These are phyloP conservation scores for Sporobolomyces pararoseus DNA, from an alignment of 768 basidiomycete genomes.

Conservation along the genomic window DNA sequence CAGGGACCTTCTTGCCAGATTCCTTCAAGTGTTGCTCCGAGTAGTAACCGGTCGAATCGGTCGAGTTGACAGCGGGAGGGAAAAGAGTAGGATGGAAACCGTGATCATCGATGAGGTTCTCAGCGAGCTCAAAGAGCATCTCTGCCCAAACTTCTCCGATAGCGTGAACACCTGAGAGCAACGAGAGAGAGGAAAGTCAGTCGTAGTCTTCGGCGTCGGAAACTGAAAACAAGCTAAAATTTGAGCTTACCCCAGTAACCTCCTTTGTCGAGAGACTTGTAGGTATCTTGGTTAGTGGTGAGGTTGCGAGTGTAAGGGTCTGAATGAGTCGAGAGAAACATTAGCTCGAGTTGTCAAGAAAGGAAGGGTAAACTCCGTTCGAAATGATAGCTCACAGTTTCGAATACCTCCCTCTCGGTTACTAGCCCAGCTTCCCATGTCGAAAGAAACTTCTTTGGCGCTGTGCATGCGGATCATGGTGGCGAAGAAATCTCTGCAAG, in stretches of 20 bases:
- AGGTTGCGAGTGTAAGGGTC: constrained; percentile 61
- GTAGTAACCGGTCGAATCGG: constrained; percentile 63
- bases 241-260: constrained; percentile 62
- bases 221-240: neutral
- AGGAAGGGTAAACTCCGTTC: neutral
- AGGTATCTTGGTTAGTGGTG: constrained; percentile 27
- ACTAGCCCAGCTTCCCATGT: constrained; percentile 95
- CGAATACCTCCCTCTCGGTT: constrained; percentile 72
- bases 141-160: constrained; percentile 91
- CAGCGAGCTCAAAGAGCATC: constrained; percentile 50
- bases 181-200: neutral
- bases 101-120: constrained; percentile 44
- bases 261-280: constrained; percentile 68
- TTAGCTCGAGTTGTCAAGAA: constrained; percentile 52
- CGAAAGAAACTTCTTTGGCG: constrained; percentile 45
- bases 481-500: constrained; percentile 66
- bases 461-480: constrained; percentile 56
- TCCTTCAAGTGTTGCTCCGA: constrained; percentile 50
- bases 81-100: constrained; percentile 55
- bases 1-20: constrained; percentile 62
- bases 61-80: constrained; percentile 63
- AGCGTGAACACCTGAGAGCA: constrained; percentile 57
- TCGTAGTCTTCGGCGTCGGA: neutral
- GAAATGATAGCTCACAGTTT: constrained; percentile 54
- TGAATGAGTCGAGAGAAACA: neutral